Percentiles rank a stretch among this genome's conserved stretches.
Conservation (phyloP, 257 asterid species). For the Solanum okadae region DNA sequence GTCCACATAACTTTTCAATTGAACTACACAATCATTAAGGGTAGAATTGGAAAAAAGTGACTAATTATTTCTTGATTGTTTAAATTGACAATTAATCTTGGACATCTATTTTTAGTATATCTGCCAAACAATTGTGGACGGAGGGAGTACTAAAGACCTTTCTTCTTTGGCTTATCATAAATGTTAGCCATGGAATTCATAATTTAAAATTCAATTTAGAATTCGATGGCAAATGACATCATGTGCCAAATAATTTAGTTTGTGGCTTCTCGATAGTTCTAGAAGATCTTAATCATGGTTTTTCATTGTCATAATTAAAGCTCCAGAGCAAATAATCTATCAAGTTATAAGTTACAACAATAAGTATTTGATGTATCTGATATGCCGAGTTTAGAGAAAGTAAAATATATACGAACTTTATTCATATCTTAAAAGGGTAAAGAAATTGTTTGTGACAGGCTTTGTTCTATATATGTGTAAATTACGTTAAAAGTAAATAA, state of each 20-base stretch:
- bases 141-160: no score
- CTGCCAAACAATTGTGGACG: no score
- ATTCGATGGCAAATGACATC: not conserved
- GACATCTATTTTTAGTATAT: no score
- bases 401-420: no score
- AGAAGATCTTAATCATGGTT: not conserved
- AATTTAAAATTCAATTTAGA: not conserved
- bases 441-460: no score
- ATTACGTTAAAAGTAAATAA: not conserved
- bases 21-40: no score
- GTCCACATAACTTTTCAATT: no score
- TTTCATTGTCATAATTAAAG: not conserved
- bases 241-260: not conserved
- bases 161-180: not conserved
- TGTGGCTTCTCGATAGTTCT: not conserved
- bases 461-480: no score
- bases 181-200: not conserved
- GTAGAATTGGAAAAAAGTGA: no score
- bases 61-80: no score
- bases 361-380: no score
- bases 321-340: not conserved
- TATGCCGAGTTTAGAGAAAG: not conserved
- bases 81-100: no score
- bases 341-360: not conserved
- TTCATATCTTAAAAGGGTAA: not conserved